Evolutionary conservation across 1,284 basidiomycete species (phyloP).

Genomic region (Sphagnurus paluster): DNA sequence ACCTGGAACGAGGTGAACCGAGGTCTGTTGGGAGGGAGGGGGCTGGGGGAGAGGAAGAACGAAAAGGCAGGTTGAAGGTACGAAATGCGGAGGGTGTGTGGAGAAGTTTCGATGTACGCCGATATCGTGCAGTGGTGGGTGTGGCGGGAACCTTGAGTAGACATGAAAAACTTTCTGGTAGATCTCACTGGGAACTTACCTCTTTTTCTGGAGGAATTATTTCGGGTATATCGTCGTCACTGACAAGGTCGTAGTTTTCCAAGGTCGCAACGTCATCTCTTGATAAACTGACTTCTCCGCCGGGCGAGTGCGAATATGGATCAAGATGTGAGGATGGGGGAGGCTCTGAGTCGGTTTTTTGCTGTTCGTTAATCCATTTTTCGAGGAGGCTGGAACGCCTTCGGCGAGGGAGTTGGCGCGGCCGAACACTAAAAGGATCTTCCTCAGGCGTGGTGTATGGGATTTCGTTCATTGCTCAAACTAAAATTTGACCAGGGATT

Average conservation of each 20-base stretch:
- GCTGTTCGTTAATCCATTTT: conserved; percentile 70
- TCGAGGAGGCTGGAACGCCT: conserved; percentile 61
- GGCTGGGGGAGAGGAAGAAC: conserved; percentile 38
- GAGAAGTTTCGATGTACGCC: conserved; percentile 42
- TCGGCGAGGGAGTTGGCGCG: conserved; percentile 34
- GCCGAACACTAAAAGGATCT: conserved; percentile 45
- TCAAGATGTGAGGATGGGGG: conserved; percentile 32
- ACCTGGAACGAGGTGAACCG: conserved; percentile 35
- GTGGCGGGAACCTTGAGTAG: conserved; percentile 32
- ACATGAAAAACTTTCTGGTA: conserved; percentile 7
- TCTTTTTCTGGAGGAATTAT: conserved; percentile 14
- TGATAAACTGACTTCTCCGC: conserved; percentile 13
- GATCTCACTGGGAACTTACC: conserved; percentile 3
- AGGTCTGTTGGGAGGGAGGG: conserved; percentile 34
- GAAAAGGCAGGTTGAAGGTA: conserved; percentile 53
- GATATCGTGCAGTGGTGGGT: conserved; percentile 38
- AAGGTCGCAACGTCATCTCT: conserved; percentile 40
- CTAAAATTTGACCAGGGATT: neutral
- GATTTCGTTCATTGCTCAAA: conserved; percentile 29
- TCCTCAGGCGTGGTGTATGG: conserved; percentile 50
- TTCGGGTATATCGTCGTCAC: conserved; percentile 47
- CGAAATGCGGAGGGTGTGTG: conserved; percentile 54
- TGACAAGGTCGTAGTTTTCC: conserved; percentile 58
- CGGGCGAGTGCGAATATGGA: conserved; percentile 55
- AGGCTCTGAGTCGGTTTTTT: conserved; percentile 26